Evolutionary conservation across 768 basidiomycete species (phyloP).

Genomic region (Mrakia gelida): DNA sequence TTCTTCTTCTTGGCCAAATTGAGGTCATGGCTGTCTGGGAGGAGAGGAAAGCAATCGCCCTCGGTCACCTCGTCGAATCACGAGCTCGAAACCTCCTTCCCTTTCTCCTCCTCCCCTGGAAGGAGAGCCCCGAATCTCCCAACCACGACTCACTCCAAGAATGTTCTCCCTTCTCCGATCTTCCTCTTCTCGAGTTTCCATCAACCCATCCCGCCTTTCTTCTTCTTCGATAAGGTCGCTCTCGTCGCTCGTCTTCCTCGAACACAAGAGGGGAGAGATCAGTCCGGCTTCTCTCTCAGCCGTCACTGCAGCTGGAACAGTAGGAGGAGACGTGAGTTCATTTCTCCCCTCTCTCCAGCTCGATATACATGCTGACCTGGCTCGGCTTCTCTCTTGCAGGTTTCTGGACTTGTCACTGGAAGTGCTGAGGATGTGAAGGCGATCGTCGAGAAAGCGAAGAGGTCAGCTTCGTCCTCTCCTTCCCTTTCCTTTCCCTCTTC

Average conservation of each 20-base stretch:
- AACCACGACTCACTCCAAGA: neutral
- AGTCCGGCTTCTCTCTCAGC: constrained; percentile 84
- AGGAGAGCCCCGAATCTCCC: no score
- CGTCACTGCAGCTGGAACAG: constrained; percentile 77
- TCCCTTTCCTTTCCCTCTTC: constrained; percentile 51
- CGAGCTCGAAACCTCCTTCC: neutral
- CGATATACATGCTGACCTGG: neutral
- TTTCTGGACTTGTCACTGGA: constrained; percentile 42
- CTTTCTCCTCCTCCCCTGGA: neutral
- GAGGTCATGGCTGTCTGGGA: neutral
- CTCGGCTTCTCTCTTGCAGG: constrained; percentile 15
- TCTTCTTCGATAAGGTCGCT: constrained; percentile 34
- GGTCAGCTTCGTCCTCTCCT: constrained; percentile 49
- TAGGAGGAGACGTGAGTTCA: constrained; percentile 78
- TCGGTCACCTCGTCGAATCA: neutral
- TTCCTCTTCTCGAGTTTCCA: neutral
- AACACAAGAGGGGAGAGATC: constrained; percentile 75
- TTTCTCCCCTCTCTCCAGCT: neutral
- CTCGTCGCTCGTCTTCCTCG: constrained; percentile 69
- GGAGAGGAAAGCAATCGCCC: neutral
- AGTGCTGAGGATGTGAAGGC: constrained; percentile 53
- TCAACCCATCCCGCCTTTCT: neutral
- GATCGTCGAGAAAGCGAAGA: constrained; percentile 72
- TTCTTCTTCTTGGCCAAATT: constrained; percentile 4
- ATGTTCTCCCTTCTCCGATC: neutral